Base-by-base conservation (phyloP, 192 early-diverging fungal species). In the Coemansia sp. region DNA sequence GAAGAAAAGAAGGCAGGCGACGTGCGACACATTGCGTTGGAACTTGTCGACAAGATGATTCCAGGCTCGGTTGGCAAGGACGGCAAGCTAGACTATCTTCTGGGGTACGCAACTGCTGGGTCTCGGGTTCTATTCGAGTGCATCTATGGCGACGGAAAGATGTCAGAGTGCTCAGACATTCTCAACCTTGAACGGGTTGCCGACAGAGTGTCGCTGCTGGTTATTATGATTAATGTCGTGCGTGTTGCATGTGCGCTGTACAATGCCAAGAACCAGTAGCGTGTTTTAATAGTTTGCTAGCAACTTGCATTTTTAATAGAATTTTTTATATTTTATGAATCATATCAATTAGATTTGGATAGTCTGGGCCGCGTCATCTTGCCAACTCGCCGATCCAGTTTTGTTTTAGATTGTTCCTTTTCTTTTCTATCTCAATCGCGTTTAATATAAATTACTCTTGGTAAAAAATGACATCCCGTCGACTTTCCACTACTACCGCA, bases 1-100 rank as follows among this genome's bases (percentile, higher is more conserved):
- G 78, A 81, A 54, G 78, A 81, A 36, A 81, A 81, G 50, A 71
- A 59, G 37, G n/a, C 23, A 0, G 78, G 78, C 7, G 55, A 68
- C 11, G 66, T 75, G 0, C 40, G 72, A 7, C 48, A 20, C 0
- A 81, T 75, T 61, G 72, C 78, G 6, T n/a, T 48, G 4, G 72
- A 81, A 23, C 60, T 81, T 5, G 56, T 42, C 0, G 62, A 68
- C 40, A 75, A 81, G 59, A 75, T 75, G 68, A 20, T 59, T 10
- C 58, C 61, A 0, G 72, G 64, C 2, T 64, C 60, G 2, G 65
- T 81, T 3, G 73, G 72, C 19, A 68, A 64, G 11, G 40, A 60
- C 5, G 62, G 60, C 44, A 73, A 66, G 31, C 62, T 75, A 1
- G 59, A 75, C 17, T 75, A 68, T 47, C 21, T 75, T 28, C 40